A percentile compares a stretch with the other conserved stretches of the same genome.
Conservation (phyloP, 306 rosid genomes). For the Gynostemma pentaphyllum region DNA sequence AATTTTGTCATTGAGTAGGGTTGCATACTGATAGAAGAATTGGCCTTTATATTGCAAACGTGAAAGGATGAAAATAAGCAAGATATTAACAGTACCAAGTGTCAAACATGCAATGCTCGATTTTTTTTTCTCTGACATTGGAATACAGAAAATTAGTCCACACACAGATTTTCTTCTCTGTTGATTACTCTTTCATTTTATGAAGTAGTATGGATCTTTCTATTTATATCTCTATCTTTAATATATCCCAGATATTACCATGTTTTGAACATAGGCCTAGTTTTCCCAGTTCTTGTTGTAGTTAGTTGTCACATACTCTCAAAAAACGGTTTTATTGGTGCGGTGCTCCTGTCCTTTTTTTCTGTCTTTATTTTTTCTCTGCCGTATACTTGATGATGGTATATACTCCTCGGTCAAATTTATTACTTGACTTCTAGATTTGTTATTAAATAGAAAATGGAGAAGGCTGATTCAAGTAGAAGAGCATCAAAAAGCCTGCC, state of each 20-base stretch:
- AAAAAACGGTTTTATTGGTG: neutral
- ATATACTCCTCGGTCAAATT: neutral
- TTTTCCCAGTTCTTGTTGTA: too few species aligned
- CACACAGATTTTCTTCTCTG: neutral
- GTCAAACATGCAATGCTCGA: neutral
- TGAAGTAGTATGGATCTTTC: neutral
- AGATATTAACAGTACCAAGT: neutral
- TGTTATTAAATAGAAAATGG: constrained; percentile 62
- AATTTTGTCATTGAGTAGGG: neutral
- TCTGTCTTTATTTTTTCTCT: neutral
- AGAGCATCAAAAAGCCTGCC: constrained; percentile 88
- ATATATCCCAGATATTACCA: too few species aligned
- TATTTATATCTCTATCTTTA: neutral
- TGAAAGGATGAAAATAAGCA: neutral
- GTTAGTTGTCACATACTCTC: neutral
- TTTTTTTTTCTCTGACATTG: neutral
- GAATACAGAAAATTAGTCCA: neutral
- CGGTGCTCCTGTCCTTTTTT: neutral
- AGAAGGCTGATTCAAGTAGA: constrained; percentile 90
- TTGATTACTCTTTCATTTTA: neutral
- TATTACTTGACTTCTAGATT: constrained; percentile 23
- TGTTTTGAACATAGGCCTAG: too few species aligned
- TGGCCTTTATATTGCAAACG: neutral
- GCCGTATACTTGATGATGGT: neutral
- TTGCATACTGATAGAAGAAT: neutral